Base-by-base conservation (phyloP, 164 flowering plant genomes). In the Saururus chinensis region DNA sequence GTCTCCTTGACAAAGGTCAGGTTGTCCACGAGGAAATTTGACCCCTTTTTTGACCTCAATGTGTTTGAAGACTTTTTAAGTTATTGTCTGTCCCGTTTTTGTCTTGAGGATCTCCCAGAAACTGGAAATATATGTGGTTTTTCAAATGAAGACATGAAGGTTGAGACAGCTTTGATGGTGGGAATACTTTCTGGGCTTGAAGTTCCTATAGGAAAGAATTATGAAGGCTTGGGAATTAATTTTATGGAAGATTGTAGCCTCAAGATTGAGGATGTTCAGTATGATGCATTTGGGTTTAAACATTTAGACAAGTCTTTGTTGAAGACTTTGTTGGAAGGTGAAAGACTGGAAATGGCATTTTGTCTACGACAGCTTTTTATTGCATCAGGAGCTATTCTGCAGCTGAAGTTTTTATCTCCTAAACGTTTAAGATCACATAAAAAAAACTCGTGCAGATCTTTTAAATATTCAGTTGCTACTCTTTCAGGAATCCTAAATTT, bases 371-470 rank as follows among this genome's bases (percentile, higher is more conserved):
- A 84, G 56, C 66, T 93, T 19, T 79, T 88, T 62, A 57, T 75
- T 65, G 81, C 86, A 66, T 75, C 78, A 68, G 83, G 97, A 61
- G 88, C 89, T 54, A 72, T 83, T 70, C 65, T 89, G 62, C 77
- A 78, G 77, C 72, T 93, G 12, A 77, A 66, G 45, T 19, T 41
- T 53, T n/a, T 60, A 25, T 20, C 55, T 42, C 54, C 54, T 26
- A 60, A 16, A 7, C 41, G 54, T 45, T 54, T 45, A 17, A 55
- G 78, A 65, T 60, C 69, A 60, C 79, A 66, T 25, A 64, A 68
- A 12, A 51, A 68, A 21, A 30, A 6, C 2, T 30, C 6, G 37
- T 30, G 37, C 37, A 30, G 37, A 30, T 30, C 37, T 30, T 24
- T 57, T 12, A 26, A 60, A 71, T 55, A 78, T 52, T 67, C 66